phyloP scores from a whole-genome alignment of 73 alveolate genomes.

The Halteria grandinella region DNA sequence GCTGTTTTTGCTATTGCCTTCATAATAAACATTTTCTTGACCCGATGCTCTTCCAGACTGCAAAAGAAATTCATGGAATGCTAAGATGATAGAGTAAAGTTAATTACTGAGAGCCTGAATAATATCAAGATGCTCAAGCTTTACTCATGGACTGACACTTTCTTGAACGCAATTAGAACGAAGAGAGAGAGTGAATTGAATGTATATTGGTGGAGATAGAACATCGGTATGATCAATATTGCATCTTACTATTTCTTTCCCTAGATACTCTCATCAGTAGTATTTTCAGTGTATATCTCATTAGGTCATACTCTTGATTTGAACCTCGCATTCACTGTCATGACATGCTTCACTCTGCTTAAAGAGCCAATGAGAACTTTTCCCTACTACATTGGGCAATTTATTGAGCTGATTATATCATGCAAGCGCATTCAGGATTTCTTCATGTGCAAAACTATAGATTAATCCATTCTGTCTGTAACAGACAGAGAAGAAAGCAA shows the following conservation, averaged over 20 bases:
- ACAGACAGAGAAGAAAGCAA: conserved; percentile 1
- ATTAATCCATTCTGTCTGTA: not conserved
- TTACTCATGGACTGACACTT: conserved; percentile 83
- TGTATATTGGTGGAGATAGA: conserved; percentile 42
- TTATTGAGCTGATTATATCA: conserved; percentile 75
- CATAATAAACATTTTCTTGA: conserved; percentile 55
- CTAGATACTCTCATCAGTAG: conserved; percentile 59
- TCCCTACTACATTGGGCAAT: conserved; percentile 79
- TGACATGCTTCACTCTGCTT: conserved; percentile 70
- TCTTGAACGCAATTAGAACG: conserved; percentile 65
- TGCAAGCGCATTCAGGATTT: conserved; percentile 81
- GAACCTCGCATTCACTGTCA: conserved; percentile 71
- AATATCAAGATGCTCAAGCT: conserved; percentile 88
- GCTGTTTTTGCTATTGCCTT: conserved; percentile 43
- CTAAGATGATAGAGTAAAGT: conserved; percentile 85
- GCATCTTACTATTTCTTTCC: conserved; percentile 75
- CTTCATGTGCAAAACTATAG: conserved; percentile 46
- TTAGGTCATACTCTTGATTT: conserved; percentile 80
- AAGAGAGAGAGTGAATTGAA: conserved; percentile 72
- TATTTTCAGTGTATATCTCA: conserved; percentile 66
- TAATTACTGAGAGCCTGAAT: conserved; percentile 80
- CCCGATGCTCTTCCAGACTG: conserved; percentile 33
- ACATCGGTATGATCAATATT: conserved; percentile 51
- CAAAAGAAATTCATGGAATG: conserved; percentile 73
- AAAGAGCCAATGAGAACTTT: conserved; percentile 79